A percentile compares a stretch with the other conserved stretches of the same genome.
These are phyloP conservation scores for Silene conica DNA, from an alignment of 148 eudicot genomes.

Conservation along the genomic window DNA sequence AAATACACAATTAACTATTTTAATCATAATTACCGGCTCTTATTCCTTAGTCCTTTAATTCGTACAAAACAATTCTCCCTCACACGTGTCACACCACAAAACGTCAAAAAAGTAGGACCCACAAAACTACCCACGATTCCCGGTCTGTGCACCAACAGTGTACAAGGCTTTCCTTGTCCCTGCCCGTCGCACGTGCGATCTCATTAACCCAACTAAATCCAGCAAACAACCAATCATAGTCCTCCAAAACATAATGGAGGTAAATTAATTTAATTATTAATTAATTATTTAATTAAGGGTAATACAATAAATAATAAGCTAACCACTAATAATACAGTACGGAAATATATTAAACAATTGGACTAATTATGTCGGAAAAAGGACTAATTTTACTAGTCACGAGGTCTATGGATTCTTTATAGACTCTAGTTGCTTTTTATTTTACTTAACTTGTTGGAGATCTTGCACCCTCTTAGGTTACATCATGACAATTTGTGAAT, in stretches of 20 bases:
- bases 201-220: constrained; percentile 12
- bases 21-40: no score
- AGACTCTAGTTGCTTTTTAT: background rate
- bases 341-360: background rate
- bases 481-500: background rate
- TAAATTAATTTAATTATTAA: no score
- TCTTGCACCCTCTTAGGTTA: constrained; percentile 15
- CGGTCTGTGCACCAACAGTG: constrained; percentile 16
- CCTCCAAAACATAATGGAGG: constrained; percentile 19
- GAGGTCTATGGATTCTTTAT: constrained; percentile 25
- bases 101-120: constrained; percentile 10
- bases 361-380: background rate
- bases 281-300: background rate
- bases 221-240: constrained; percentile 17
- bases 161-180: background rate
- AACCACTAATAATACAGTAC: background rate
- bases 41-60: no score
- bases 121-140: constrained; percentile 24
- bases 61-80: background rate
- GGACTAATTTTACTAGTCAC: background rate
- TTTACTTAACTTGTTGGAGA: constrained; percentile 4
- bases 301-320: background rate
- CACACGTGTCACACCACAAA: constrained; percentile 21
- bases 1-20: no score
- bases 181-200: constrained; percentile 30